Base-by-base conservation (phyloP, 345 rosid species). In the Brassica nigra region DNA sequence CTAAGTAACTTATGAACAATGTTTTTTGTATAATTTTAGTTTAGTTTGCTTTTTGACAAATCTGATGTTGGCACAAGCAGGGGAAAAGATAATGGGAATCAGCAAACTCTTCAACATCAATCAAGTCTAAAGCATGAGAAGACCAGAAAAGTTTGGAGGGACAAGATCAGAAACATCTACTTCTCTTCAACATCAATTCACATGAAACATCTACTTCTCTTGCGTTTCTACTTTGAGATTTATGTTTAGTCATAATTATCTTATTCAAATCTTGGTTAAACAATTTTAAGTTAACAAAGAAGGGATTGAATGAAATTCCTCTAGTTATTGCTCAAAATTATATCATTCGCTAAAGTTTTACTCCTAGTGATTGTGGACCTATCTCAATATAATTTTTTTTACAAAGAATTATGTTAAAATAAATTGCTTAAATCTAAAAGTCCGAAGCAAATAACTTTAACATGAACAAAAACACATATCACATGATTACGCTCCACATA, bases 41-140 rank as follows among this genome's bases (percentile, higher is more conserved):
- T 15, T 1, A 16, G 8, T 16, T 52, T 54, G 16, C 16, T 15
- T 23, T 23, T 54, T 54, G 6, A 54, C 27, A 54, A 54, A 16
- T 15, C 27, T 54, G 6, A 54, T 54, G 59, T 54, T 54, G 59
- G 59, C 16, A 54, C 59, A 16, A 54, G 59, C 23, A 54, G 59
- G 59, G 59, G 59, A 54, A 54, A 54, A 54, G 59, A 54, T 54
- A 54, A 16, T 16, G 59, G 59, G 59, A 54, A 54, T 54, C 59
- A 54, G 59, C 59, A 54, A 54, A 54, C 18, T 54, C 59, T 54
- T 54, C 59, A 54, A 54, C 59, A 54, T 54, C 27, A 54, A 54
- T 54, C 59, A 54, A 54, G 59, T 54, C 27, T 54, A 6, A 54
- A 54, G 59, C 59, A 6, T 15, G 23, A 54, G 8, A 54, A 15